Conservation (phyloP, 73 alveolate genomes). For the Chromera velia region DNA sequence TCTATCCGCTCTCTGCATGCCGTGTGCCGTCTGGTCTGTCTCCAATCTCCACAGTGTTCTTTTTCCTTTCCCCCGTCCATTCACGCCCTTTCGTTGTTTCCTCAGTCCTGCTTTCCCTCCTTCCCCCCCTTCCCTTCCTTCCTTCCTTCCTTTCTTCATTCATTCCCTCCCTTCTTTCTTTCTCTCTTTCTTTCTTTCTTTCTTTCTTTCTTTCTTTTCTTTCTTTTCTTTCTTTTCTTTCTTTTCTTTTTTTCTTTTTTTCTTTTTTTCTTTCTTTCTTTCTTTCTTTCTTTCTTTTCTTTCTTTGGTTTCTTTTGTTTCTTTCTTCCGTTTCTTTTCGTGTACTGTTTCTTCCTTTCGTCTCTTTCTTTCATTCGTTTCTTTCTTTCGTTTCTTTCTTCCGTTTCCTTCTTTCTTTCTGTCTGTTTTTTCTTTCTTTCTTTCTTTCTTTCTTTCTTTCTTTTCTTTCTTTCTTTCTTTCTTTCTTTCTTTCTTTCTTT, state of each 20-base stretch:
- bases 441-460: background rate
- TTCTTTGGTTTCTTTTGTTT: background rate
- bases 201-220: background rate
- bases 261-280: background rate
- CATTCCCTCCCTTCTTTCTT: background rate
- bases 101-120: background rate
- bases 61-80: too few species aligned
- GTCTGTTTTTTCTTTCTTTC: background rate
- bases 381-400: background rate
- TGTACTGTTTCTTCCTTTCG: background rate
- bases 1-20: too few species aligned
- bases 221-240: background rate
- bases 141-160: background rate
- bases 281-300: background rate
- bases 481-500: background rate
- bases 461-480: background rate
- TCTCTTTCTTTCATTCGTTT: background rate
- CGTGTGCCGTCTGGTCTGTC: too few species aligned
- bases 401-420: background rate
- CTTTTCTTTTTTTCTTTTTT: background rate
- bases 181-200: background rate
- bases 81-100: background rate
- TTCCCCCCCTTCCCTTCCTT: background rate
- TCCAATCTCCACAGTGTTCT: too few species aligned
- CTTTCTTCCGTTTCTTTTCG: background rate